These are phyloP conservation scores for Pseudogymnoascus pannorum DNA, from an alignment of 2,329 filamentous ascomycete species.

Conservation along the genomic window DNA sequence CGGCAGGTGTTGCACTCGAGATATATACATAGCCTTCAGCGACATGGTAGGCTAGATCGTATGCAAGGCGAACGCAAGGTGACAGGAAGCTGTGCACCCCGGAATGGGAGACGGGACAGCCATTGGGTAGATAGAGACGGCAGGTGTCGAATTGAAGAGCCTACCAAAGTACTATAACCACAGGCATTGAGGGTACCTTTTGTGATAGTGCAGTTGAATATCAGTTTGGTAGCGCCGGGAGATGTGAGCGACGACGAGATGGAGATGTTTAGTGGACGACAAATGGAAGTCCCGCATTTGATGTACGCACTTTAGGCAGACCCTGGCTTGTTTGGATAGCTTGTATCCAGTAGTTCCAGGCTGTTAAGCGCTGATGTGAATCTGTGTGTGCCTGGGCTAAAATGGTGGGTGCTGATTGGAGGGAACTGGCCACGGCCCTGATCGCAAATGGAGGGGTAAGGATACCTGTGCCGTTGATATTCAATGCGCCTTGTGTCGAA, in stretches of 20 bases:
- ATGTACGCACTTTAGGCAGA: not conserved
- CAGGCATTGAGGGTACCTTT: conserved; percentile 3
- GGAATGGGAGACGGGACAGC: not conserved
- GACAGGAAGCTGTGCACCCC: conserved; percentile 6
- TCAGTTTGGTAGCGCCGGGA: conserved; percentile 1
- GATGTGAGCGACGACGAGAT: conserved; percentile 1
- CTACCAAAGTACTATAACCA: not conserved
- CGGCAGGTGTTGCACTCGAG: not conserved
- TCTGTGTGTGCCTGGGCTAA: not conserved
- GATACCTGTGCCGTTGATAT: not conserved
- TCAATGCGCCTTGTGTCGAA: not conserved
- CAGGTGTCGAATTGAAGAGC: not conserved
- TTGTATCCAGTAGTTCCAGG: not conserved
- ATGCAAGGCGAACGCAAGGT: not conserved
- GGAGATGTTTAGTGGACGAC: not conserved
- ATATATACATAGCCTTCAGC: not conserved
- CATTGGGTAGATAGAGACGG: not conserved
- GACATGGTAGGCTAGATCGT: not conserved
- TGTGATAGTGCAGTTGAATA: not conserved
- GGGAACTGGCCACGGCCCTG: not conserved
- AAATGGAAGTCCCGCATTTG: not conserved
- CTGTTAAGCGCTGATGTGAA: conserved; percentile 7
- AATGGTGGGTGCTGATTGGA: not conserved
- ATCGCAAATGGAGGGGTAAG: not conserved
- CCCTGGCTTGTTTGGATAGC: not conserved